phyloP scores from a whole-genome alignment of 2,329 filamentous ascomycete species.

The Botryotinia calthae region DNA sequence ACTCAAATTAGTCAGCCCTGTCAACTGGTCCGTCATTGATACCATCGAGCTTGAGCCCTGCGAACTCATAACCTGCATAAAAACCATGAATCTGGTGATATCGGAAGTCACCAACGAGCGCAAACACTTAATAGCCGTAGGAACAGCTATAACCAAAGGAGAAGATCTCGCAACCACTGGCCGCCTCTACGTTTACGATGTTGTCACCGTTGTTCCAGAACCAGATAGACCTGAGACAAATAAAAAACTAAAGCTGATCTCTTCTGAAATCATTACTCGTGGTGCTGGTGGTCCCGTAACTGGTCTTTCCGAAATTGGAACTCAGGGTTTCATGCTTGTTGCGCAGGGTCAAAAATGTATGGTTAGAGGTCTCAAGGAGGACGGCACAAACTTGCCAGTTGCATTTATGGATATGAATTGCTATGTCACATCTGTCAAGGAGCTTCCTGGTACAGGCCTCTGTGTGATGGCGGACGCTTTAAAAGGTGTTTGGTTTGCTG shows the following conservation, averaged over 20 bases:
- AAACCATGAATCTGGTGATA: constrained; percentile 80
- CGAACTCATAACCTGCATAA: constrained; percentile 78
- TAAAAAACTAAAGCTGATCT: constrained; percentile 78
- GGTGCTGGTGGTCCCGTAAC: constrained; percentile 91
- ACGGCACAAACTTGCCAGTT: constrained; percentile 86
- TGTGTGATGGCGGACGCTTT: constrained; percentile 85
- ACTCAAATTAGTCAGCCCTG: constrained; percentile 75
- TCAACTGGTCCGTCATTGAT: constrained; percentile 76
- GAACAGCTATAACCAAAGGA: constrained; percentile 80
- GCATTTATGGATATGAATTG: constrained; percentile 98
- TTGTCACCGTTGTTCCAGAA: constrained; percentile 88
- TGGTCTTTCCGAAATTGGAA: constrained; percentile 77
- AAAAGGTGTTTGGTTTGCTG: constrained; percentile 94
- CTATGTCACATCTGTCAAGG: constrained; percentile 83
- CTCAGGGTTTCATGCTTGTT: constrained; percentile 82
- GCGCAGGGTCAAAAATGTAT: constrained; percentile 97
- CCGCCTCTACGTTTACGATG: constrained; percentile 83
- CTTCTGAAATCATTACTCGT: constrained; percentile 85
- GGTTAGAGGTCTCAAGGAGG: constrained; percentile 93
- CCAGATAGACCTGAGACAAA: constrained; percentile 83
- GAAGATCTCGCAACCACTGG: constrained; percentile 88
- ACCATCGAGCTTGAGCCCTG: constrained; percentile 67
- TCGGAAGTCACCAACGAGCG: constrained; percentile 89
- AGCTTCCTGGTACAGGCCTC: constrained; percentile 78
- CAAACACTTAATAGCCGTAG: constrained; percentile 76